Percentiles rank a stretch among this genome's conserved stretches.
These are phyloP conservation scores for Flueggea neowawraea DNA, from an alignment of 441 rosid species.

Conservation along the genomic window DNA sequence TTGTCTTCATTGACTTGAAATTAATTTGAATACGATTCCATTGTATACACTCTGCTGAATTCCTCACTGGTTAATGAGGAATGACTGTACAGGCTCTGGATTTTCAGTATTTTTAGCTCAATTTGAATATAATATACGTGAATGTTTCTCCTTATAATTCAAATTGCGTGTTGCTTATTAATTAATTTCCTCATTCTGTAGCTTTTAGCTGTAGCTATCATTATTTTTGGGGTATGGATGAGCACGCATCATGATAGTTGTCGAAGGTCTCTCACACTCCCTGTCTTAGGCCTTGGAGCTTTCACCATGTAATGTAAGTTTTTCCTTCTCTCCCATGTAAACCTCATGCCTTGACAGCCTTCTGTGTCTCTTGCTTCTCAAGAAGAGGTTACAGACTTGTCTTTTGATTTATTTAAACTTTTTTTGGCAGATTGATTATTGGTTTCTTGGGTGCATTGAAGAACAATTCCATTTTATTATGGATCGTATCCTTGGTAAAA, in stretches of 20 bases:
- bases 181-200: conserved; percentile 23
- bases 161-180: background rate
- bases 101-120: conserved; percentile 1
- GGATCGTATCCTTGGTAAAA: conserved; percentile 80
- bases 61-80: background rate
- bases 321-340: conserved; percentile 6
- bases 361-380: background rate
- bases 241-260: conserved; percentile 88
- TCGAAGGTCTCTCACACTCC: conserved; percentile 76
- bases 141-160: conserved; percentile 1
- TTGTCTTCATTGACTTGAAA: no score
- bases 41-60: background rate
- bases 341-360: background rate
- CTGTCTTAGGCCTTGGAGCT: conserved; percentile 82
- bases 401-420: conserved; percentile 6
- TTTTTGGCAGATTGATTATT: conserved; percentile 62
- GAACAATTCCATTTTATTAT: conserved; percentile 67
- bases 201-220: conserved; percentile 71
- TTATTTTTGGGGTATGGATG: conserved; percentile 92
- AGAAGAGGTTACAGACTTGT: background rate
- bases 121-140: conserved; percentile 2
- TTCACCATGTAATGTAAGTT: conserved; percentile 63
- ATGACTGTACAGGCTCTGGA: background rate
- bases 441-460: conserved; percentile 93
- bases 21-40: background rate